Evolutionary conservation across 2,329 filamentous ascomycete species (phyloP), one percentile per base, ranked within the genome.

Genomic region (Fusarium phyllophilum): DNA sequence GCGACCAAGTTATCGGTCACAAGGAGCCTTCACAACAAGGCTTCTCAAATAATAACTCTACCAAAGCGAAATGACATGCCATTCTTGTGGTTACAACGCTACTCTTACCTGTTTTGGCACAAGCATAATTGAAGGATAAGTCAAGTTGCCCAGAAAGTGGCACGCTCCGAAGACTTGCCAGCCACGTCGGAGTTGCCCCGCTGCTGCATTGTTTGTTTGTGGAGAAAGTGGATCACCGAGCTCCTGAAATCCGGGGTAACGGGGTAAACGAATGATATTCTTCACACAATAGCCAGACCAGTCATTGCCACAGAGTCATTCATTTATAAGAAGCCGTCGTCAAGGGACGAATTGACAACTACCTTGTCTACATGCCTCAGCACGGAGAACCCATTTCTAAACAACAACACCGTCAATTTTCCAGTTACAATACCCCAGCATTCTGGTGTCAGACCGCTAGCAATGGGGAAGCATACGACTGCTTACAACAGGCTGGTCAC

Each of bases 401-500:
- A 10, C 17, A 56, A 3, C 26, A 44, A 12, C 17, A 29, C 20
- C 15, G 6, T 24, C 26, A 24, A 26, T 26, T 26, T 26, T 5
- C 26, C 26, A 26, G 26, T 26, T 26, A 5, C 6, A 26, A 33
- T 8, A 56, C 17, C 38, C 4, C 4, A 41, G 4, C 51, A 41
- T 55, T 55, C 20, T 41, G 51, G 51, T 44, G 14, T 56, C 20
- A 8, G 26, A 1, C 26, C 8, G 12, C 36, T 31, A 22, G 26
- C 48, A 41, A 63, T 63, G 60, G 60, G 26, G 8, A 68, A 68
- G 46, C 67, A 72, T 36, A 80, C 78, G 18, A 81, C 73, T 29
- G 52, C 65, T 22, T 81, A 81, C 72, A 82, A 81, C 57, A 76
- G 78, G 44, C 78, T 81, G 15, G 76, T 81, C 26, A 81, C 79